Evolutionary conservation across 257 asterid species (phyloP), one percentile per base, ranked within the genome.

Genomic region (Solanum sitiens): DNA sequence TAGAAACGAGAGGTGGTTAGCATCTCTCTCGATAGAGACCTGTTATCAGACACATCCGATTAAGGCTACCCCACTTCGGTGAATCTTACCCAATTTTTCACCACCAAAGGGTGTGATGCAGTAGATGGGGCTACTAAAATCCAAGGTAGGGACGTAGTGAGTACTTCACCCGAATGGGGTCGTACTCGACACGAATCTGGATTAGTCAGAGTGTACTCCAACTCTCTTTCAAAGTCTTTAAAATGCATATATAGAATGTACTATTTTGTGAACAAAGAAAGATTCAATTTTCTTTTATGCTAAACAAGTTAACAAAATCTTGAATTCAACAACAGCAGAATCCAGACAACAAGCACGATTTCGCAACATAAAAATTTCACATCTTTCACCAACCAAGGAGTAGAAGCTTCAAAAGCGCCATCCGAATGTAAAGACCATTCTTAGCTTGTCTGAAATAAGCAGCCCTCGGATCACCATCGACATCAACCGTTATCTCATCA

Each of bases 381-480:
- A 16, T 47, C 85, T 80, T 23, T 90, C 93, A 95, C 98, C 98
- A 95, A 50, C 98, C 98, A 89, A 93, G 92, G 87, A 97, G 98
- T 84, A 97, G 80, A 56, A 95, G 95, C 98, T 97, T 97, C 90
- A 95, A 87, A 47, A 95, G 93, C 75, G 98, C 98, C 98, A 97
- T 95, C 39, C 98, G 92, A 50, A 95, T 94, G 89, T 92, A 95
- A 5, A 95, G 95, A 32, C 98, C 97, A 83, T 97, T 93, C 94
- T 95, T 94, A 1, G 98, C 98, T 93, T 94, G 98, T 87, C 98
- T 92, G 85, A 94, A 95, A 89, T 94, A 95, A 13, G 98, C 96
- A 85, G 97, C 99, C 89, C 96, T 93, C 63, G 95, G 94, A 92
- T 94, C 98, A 20, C 16, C 91, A 86, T 97, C 99, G 16, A 97